Evolutionary conservation across 352 stramenopile species (phyloP).

Genomic region (Pythium aphanidermatum): DNA sequence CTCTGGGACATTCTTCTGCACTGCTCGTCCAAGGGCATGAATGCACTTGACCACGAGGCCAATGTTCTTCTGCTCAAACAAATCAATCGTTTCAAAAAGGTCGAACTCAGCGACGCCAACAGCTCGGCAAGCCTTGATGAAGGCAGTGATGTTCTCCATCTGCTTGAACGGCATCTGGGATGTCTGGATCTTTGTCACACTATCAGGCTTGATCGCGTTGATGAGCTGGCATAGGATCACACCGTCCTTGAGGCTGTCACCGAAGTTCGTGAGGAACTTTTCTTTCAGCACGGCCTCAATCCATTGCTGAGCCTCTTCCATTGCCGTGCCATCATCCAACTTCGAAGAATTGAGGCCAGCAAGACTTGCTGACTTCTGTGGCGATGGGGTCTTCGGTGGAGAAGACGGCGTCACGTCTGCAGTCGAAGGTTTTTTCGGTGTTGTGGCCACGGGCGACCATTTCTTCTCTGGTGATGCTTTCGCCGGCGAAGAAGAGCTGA

Average conservation of each 20-base stretch:
- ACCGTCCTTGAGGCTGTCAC: constrained; percentile 71
- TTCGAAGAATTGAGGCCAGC: constrained; percentile 31
- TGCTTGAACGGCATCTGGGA: constrained; percentile 84
- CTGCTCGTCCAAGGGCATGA: constrained; percentile 66
- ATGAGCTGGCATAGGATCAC: constrained; percentile 71
- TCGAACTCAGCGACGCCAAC: constrained; percentile 86
- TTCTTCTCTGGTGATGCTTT: too few relatives aligned
- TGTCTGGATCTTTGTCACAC: constrained; percentile 52
- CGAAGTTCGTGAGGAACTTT: constrained; percentile 62
- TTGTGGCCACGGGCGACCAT: constrained; percentile 3
- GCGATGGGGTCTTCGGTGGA: background rate
- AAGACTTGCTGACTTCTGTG: constrained; percentile 5
- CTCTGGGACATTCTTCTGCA: constrained; percentile 72
- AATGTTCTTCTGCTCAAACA: constrained; percentile 87
- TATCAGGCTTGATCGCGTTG: constrained; percentile 64
- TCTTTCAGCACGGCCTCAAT: constrained; percentile 71
- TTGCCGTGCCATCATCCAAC: constrained; percentile 4
- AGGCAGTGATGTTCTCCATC: constrained; percentile 88
- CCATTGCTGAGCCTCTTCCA: constrained; percentile 66
- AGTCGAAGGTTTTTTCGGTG: background rate
- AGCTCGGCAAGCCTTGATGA: constrained; percentile 70
- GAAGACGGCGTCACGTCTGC: constrained; percentile 3
- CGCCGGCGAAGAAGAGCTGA: constrained; percentile 10
- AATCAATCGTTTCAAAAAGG: constrained; percentile 88
- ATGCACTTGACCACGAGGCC: constrained; percentile 81